Evolutionary conservation across 2,329 filamentous ascomycete species (phyloP).

Genomic region (Rugonectria rugulosa): DNA sequence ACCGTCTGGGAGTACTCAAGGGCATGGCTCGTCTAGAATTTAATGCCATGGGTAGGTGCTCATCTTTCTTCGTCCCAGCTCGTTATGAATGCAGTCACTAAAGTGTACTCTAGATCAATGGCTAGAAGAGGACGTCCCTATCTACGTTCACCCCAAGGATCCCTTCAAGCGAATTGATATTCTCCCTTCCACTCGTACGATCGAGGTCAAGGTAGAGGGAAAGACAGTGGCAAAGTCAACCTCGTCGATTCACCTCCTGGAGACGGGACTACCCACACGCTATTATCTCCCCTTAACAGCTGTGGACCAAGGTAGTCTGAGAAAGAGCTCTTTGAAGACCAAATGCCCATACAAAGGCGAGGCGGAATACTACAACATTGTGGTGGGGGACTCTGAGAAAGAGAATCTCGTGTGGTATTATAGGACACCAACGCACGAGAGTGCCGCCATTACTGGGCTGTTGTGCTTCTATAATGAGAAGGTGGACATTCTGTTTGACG

Average conservation of each 20-base stretch:
- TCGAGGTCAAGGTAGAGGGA: constrained; percentile 60
- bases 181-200: constrained; percentile 59
- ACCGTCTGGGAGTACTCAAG: constrained; percentile 43
- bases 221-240: constrained; percentile 54
- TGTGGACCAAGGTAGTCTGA: constrained; percentile 54
- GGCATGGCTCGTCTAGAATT: constrained; percentile 47
- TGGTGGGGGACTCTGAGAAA: constrained; percentile 51
- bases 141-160: constrained; percentile 71
- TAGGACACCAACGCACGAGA: constrained; percentile 62
- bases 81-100: background rate
- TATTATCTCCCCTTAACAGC: constrained; percentile 66
- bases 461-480: constrained; percentile 75
- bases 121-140: constrained; percentile 64
- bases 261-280: constrained; percentile 65
- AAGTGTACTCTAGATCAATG: constrained; percentile 43
- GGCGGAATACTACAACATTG: constrained; percentile 67
- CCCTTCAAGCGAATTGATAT: constrained; percentile 72
- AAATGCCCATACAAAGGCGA: constrained; percentile 73
- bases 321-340: constrained; percentile 59
- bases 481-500: constrained; percentile 68
- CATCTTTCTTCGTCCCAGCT: accelerated
- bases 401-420: constrained; percentile 71
- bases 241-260: constrained; percentile 62
- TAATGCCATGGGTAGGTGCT: constrained; percentile 42
- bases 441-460: constrained; percentile 60